Percentiles rank a stretch among this genome's conserved stretches.
These are phyloP conservation scores for Mimosa pudica DNA, from an alignment of 306 rosid genomes.

Conservation along the genomic window DNA sequence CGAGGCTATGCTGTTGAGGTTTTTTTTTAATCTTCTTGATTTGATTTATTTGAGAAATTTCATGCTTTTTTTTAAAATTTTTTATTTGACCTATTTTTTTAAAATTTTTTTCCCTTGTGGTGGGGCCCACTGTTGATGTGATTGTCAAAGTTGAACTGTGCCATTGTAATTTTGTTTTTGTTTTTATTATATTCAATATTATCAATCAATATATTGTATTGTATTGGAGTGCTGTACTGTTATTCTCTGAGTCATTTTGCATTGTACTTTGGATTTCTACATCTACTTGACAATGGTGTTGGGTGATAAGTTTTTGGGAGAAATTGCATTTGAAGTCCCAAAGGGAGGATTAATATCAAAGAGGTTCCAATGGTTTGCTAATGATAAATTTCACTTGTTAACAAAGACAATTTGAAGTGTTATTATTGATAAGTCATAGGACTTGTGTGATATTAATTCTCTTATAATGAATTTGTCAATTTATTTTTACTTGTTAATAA, in stretches of 20 bases:
- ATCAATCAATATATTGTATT: too few relatives aligned
- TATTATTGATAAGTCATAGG: too few relatives aligned
- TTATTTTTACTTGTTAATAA: too few relatives aligned
- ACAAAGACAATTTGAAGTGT: too few relatives aligned
- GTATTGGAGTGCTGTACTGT: too few relatives aligned
- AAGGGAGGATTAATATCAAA: too few relatives aligned
- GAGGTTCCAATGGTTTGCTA: too few relatives aligned
- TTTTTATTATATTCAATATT: background rate
- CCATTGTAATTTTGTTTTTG: background rate
- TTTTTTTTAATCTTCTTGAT: background rate
- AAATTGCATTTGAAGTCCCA: too few relatives aligned
- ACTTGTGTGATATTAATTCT: too few relatives aligned
- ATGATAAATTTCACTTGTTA: too few relatives aligned
- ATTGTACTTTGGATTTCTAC: background rate
- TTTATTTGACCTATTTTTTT: background rate
- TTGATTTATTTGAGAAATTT: background rate
- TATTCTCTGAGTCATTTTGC: background rate
- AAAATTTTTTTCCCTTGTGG: background rate
- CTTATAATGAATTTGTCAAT: too few relatives aligned
- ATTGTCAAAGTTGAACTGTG: background rate
- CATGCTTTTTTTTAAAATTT: background rate
- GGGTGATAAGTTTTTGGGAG: background rate
- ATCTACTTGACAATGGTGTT: background rate
- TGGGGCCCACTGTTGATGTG: background rate
- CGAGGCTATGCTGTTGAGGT: background rate